Evolutionary conservation across 2,329 filamentous ascomycete species (phyloP), one percentile per base, ranked within the genome.

Genomic region (Mycosphaerella sp.): DNA sequence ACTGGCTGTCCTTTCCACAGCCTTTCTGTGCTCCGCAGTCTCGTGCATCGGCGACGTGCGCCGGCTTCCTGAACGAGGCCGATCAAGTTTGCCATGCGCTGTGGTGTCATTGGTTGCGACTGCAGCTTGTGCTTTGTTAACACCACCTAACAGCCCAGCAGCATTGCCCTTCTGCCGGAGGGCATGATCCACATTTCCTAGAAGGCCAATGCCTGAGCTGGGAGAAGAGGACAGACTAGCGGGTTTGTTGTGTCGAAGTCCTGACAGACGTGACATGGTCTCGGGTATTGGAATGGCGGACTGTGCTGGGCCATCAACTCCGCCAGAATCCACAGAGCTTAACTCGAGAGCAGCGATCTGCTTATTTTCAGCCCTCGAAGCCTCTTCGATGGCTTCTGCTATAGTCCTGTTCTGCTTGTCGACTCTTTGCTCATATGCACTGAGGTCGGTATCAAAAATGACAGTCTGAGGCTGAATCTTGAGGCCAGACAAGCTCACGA

Each of bases 321-420:
- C 43, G 43, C 42, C 46, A 18, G 32, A 37, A 21, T 50, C 47
- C 16, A 41, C 45, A 37, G 44, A 53, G 9, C 34, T 43, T 7
- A n/a, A 17, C 5, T 43, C 43, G 10, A 39, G 18, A 25, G 32
- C 27, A 5, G 14, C 40, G 9, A 10, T 50, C 9, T 17, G 36
- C 42, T 53, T 56, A 44, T 27, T 43, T 16, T 50, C 53, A 21
- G 49, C 43, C 9, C 53, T 59, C 3, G 59, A 50, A 6, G 93
- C 93, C 68, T 97, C 93, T 27, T 95, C 75, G 13, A 97, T 75
- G 5, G 93, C 93, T 69, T 97, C 91, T 3, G 87, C 82, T 59
- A 97, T 93, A 0, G 89, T 95, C 16, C 58, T 57, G 49, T 66
- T 61, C 59, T 54, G 71, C 62, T 21, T 63, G 53, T 54, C 65